Evolutionary conservation across 768 basidiomycete species (phyloP).

Genomic region (Amanita subjunquillea): DNA sequence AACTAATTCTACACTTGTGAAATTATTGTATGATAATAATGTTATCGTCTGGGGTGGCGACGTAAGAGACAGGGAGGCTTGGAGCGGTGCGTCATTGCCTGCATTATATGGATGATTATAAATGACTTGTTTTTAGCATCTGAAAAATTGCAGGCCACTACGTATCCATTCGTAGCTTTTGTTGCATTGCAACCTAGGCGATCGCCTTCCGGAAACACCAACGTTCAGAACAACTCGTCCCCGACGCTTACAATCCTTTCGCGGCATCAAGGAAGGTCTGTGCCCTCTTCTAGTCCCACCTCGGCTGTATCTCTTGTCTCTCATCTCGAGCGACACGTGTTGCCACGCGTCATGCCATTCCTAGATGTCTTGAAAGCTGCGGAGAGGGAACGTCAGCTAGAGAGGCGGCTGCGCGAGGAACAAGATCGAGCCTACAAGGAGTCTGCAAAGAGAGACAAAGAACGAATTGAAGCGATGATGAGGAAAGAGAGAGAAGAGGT

Average conservation of each 20-base stretch:
- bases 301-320: slow-evolving; percentile 50
- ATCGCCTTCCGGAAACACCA: slow-evolving; percentile 25
- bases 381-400: slow-evolving; percentile 36
- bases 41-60: slow-evolving; percentile 91
- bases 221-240: slow-evolving; percentile 18
- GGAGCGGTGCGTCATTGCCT: slow-evolving; percentile 37
- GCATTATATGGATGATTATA: slow-evolving; percentile 4
- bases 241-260: slow-evolving; percentile 74
- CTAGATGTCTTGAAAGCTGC: slow-evolving; percentile 50
- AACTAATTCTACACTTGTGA: slow-evolving; percentile 62
- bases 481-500: slow-evolving; percentile 24
- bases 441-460: slow-evolving; percentile 54
- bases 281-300: slow-evolving; percentile 37
- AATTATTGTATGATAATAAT: slow-evolving; percentile 58
- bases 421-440: slow-evolving; percentile 76
- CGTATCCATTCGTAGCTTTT: slow-evolving; percentile 91
- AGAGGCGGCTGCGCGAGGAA: slow-evolving; percentile 61
- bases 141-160: slow-evolving; percentile 76
- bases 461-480: slow-evolving; percentile 50
- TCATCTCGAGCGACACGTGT: slow-evolving; percentile 60
- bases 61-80: slow-evolving; percentile 72
- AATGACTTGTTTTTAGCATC: slow-evolving; percentile 21
- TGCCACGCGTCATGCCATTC: slow-evolving; percentile 76
- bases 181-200: slow-evolving; percentile 75
- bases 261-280: slow-evolving; percentile 64